Evolutionary conservation across 345 rosid species (phyloP), one percentile per base, ranked within the genome.

Genomic region (Sapria himalayana): DNA sequence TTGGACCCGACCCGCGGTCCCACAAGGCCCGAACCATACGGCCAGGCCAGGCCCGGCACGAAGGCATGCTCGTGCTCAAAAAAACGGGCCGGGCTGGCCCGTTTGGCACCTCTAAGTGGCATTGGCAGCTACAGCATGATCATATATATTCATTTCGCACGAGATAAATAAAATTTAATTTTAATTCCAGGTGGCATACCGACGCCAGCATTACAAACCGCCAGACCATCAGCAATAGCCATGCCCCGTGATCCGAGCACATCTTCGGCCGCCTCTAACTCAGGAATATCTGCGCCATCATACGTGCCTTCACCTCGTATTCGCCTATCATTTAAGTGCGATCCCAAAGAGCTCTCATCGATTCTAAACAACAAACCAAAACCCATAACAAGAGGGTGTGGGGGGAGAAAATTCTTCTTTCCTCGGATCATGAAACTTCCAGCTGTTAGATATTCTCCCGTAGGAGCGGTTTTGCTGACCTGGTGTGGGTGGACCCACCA

Each of bases 401-500:
- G 98, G 31, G 98, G 95, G 41, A 89, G 95, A 57, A 74, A 89
- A 57, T 89, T 89, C 51, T 89, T 89, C 67, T 79, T 89, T 39
- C 95, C 95, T 36, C 95, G 86, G 33, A 89, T 74, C 98, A 89
- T 89, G 81, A 82, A 89, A 73, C 98, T 89, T 34, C 95, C 95
- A 37, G 66, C 86, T 0, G 95, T 89, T 25, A 89, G 98, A 60
- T 89, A 89, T 62, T 89, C 98, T 45, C 98, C 98, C 5, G 98
- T 89, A 24, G 98, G 98, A 53, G 98, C 98, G 55, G 93, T 82
- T 79, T 89, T 89, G 64, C 76, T 89, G 54, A 89, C 98, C 58
- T 89, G 98, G 61, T 71, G 76, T 58, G 93, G 95, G 62, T 79
- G 71, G 36, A 89, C 98, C 98, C 98, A 89, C 95, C 98, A 89